A percentile compares a stretch with the other conserved stretches of the same genome.
These are phyloP conservation scores for Atkinsonella texensis DNA, from an alignment of 2,329 filamentous ascomycete species.

Conservation along the genomic window DNA sequence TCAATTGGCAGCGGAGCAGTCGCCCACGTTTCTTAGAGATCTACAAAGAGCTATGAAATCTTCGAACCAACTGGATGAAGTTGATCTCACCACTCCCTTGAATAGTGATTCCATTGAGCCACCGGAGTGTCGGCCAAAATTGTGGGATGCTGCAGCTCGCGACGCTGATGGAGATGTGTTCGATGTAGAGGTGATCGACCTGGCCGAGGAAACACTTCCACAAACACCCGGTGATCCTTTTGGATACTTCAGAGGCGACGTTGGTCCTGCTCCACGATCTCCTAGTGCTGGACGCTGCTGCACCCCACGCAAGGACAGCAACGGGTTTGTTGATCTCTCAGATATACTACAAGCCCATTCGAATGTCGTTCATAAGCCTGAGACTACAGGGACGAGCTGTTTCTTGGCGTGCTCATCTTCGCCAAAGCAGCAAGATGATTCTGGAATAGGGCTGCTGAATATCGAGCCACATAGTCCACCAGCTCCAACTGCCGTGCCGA, in stretches of 20 bases:
- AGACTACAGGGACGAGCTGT: neutral
- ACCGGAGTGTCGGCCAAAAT: conserved; percentile 22
- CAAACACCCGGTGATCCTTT: conserved; percentile 23
- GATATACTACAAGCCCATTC: conserved; percentile 12
- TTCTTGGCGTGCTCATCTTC: neutral
- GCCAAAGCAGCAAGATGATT: neutral
- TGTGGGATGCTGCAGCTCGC: conserved; percentile 63
- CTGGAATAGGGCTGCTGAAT: neutral
- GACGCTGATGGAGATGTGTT: conserved; percentile 53
- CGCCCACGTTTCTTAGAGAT: conserved; percentile 51
- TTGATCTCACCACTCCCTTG: conserved; percentile 27
- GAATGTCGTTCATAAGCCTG: neutral
- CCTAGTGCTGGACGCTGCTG: neutral
- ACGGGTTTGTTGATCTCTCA: conserved; percentile 14
- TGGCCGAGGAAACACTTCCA: conserved; percentile 27
- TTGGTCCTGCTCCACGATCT: neutral
- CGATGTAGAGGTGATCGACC: conserved; percentile 48
- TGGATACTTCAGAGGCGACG: conserved; percentile 20
- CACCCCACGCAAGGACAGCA: conserved; percentile 3
- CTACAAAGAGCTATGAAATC: conserved; percentile 48
- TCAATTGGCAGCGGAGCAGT: conserved; percentile 63
- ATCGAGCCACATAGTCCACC: neutral
- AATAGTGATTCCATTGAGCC: conserved; percentile 27
- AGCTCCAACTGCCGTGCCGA: neutral
- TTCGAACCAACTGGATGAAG: conserved; percentile 36